A percentile compares a stretch with the other conserved stretches of the same genome.
Evolutionary conservation across 331 rosid genomes (phyloP).

Genomic region (Erythrophleum ivorense): DNA sequence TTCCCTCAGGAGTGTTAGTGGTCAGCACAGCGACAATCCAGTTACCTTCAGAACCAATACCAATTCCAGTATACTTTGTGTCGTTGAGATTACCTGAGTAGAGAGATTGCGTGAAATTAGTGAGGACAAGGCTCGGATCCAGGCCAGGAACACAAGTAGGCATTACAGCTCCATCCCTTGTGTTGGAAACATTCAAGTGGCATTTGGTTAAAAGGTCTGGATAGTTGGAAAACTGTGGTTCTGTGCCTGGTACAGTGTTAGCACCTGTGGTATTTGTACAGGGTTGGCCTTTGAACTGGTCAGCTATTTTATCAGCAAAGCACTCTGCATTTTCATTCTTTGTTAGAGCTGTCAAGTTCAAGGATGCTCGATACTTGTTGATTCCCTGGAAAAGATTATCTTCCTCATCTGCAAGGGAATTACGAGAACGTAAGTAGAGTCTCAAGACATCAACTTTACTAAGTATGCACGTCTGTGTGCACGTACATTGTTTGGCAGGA

Average conservation of each 20-base stretch:
- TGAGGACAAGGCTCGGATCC: slow-evolving; percentile 60
- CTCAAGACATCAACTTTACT: slow-evolving; percentile 22
- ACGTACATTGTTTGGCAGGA: background rate
- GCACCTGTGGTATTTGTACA: slow-evolving; percentile 93
- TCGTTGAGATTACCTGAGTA: slow-evolving; percentile 76
- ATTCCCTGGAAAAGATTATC: slow-evolving; percentile 70
- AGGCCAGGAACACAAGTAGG: slow-evolving; percentile 88
- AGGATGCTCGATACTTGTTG: slow-evolving; percentile 64
- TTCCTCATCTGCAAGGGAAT: slow-evolving; percentile 62
- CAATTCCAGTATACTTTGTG: slow-evolving; percentile 69
- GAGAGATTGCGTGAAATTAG: slow-evolving; percentile 81
- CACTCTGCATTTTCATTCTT: slow-evolving; percentile 77
- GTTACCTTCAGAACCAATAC: slow-evolving; percentile 75
- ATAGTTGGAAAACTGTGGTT: slow-evolving; percentile 71
- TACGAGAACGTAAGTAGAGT: slow-evolving; percentile 19
- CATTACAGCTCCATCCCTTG: slow-evolving; percentile 73
- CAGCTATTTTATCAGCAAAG: slow-evolving; percentile 78
- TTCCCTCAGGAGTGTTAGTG: slow-evolving; percentile 74
- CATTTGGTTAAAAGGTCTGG: slow-evolving; percentile 73
- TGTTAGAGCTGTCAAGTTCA: slow-evolving; percentile 62
- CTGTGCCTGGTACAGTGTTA: slow-evolving; percentile 89
- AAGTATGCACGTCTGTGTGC: background rate
- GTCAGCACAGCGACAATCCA: slow-evolving; percentile 88
- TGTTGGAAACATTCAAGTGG: slow-evolving; percentile 71
- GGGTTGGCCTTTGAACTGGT: slow-evolving; percentile 76